Evolutionary conservation across 306 rosid species (phyloP).

Genomic region (Astragalus glycyphyllos): DNA sequence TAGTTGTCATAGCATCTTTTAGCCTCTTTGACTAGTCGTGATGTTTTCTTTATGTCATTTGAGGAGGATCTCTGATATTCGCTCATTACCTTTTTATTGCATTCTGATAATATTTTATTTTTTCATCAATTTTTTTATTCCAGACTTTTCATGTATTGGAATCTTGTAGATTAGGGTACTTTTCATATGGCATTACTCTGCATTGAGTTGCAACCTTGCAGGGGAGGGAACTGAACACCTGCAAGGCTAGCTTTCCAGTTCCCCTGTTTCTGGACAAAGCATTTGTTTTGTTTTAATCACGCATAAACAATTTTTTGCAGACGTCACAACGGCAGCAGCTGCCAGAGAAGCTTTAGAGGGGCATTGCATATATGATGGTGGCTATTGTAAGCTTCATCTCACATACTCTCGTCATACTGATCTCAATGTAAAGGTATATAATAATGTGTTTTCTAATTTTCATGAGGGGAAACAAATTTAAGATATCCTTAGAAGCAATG

Average conservation of each 20-base stretch:
- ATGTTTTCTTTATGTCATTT: neutral
- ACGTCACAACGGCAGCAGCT: slow-evolving; percentile 66
- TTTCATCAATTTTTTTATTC: neutral
- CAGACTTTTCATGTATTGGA: neutral
- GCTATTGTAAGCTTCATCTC: slow-evolving; percentile 99
- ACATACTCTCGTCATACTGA: slow-evolving; percentile 99
- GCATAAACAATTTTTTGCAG: slow-evolving; percentile 42
- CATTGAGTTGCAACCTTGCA: neutral
- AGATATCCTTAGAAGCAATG: slow-evolving; percentile 64
- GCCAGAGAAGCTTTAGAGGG: slow-evolving; percentile 96
- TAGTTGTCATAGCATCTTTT: slow-evolving; percentile 2
- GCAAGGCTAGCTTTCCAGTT: neutral
- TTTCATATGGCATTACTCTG: neutral
- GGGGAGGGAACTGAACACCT: slow-evolving; percentile 27
- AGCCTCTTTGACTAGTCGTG: slow-evolving; percentile 6
- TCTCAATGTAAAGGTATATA: slow-evolving; percentile 99
- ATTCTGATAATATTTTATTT: neutral
- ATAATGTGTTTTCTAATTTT: slow-evolving; percentile 66
- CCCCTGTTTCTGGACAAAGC: slow-evolving; percentile 19
- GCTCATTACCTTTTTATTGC: neutral
- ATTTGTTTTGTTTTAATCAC: slow-evolving; percentile 23
- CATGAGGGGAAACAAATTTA: slow-evolving; percentile 56
- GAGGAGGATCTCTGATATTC: slow-evolving; percentile 13
- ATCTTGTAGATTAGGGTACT: slow-evolving; percentile 22
- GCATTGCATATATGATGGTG: slow-evolving; percentile 99